Evolutionary conservation across 192 early-diverging fungal species (phyloP).

Genomic region (Mortierella hygrophila): DNA sequence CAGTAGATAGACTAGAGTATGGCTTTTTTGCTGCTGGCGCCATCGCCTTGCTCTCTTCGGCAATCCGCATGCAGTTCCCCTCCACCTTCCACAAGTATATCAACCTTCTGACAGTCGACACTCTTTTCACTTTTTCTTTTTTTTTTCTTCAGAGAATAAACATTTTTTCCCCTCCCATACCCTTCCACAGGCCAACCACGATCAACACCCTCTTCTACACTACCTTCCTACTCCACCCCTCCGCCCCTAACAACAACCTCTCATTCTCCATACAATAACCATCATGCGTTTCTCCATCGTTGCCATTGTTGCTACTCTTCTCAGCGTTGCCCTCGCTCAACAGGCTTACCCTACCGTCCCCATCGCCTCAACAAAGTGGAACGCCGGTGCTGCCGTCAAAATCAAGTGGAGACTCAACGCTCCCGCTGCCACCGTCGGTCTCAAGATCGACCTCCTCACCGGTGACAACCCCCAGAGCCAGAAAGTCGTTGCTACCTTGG

Average conservation of each 20-base stretch:
- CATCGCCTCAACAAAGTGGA: background rate
- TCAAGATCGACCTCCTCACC: constrained; percentile 13
- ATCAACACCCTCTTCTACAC: background rate
- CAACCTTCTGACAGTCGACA: background rate
- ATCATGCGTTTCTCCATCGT: constrained; percentile 14
- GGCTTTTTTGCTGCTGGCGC: background rate
- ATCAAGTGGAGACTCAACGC: background rate
- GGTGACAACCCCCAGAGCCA: background rate
- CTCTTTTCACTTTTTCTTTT: background rate
- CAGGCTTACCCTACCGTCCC: constrained; percentile 1
- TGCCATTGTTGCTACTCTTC: background rate
- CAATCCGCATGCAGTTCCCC: background rate
- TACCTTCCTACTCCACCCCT: background rate
- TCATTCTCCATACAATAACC: background rate
- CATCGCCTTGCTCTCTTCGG: background rate
- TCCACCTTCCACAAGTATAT: background rate
- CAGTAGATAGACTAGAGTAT: too few relatives aligned
- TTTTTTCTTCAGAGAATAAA: background rate
- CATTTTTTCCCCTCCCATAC: background rate
- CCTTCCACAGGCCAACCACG: background rate
- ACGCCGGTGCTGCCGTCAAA: background rate
- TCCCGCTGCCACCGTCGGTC: background rate
- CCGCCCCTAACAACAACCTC: background rate
- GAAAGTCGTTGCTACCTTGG: background rate
- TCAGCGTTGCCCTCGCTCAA: constrained; percentile 6